Percentiles rank a stretch among this genome's conserved stretches.
phyloP scores from a whole-genome alignment of 148 eudicot species.

The Silene latifolia region DNA sequence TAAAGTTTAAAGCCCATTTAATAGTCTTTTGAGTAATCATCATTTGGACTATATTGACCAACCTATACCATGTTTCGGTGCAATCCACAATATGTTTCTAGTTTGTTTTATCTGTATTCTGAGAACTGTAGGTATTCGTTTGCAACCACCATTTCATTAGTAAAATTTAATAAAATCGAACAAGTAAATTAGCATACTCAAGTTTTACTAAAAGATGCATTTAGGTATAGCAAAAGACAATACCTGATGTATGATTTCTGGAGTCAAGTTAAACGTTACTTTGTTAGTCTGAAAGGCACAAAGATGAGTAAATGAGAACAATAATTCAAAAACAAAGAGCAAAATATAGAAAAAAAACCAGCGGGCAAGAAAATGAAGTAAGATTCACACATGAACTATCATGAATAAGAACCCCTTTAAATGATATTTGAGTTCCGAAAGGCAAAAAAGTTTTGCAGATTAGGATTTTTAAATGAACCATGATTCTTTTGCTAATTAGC shows the following conservation, averaged over 20 bases:
- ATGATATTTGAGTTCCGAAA: background rate
- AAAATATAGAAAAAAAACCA: background rate
- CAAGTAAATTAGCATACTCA: too few relatives aligned
- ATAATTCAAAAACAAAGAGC: background rate
- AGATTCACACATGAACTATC: background rate
- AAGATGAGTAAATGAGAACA: conserved; percentile 16
- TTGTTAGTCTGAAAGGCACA: conserved; percentile 68
- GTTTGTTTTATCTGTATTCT: background rate
- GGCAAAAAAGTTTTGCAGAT: background rate
- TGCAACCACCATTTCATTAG: background rate
- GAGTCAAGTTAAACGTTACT: conserved; percentile 87
- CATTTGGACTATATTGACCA: background rate
- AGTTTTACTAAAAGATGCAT: background rate
- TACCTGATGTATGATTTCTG: conserved; percentile 98
- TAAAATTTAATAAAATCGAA: background rate
- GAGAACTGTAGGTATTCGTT: background rate
- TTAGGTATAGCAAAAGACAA: background rate
- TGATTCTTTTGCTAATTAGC: background rate
- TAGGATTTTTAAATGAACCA: background rate
- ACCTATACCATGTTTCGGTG: background rate
- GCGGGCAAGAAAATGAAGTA: background rate
- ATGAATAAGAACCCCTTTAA: background rate
- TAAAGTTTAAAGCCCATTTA: background rate
- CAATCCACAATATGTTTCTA: background rate
- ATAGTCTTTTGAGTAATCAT: background rate